Base-by-base conservation (phyloP, 2,329 filamentous ascomycete genomes). In the Pseudopyricularia cyperi region DNA sequence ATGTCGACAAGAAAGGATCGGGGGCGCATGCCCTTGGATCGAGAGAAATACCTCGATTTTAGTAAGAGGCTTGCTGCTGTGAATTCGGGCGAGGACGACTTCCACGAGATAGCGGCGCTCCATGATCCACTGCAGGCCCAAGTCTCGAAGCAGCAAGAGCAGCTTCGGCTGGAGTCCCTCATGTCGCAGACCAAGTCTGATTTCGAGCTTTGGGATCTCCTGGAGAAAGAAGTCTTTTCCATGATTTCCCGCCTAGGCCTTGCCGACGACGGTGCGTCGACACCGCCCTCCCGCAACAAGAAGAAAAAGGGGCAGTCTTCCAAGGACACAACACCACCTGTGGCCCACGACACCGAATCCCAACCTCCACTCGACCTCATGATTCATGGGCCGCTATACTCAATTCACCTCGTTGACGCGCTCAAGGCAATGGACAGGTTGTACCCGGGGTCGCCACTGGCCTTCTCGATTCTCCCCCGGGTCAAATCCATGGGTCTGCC, bases 401-500 rank as follows among this genome's bases (percentile, higher is more conserved):
- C 84, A 1, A 68, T 74, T 7, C 77, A 80, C 56, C 71, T 88
- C 6, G 68, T 79, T 37, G 67, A 72, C 37, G 81, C 75, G 1
- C 69, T 85, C 15, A 67, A 70, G 1, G 70, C 78, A 1, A 69
- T 88, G 3, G 75, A 81, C 57, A 68, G 66, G 2, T 68, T 71
- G 1, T 89, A 87, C 54, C 73, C 70, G 11, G 68, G 77, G 0
- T 89, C 85, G 1, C 70, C 74, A 0, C 70, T 85, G 1, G 71
- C 73, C 0, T 72, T 85, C 46, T 72, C 73, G 46, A 65, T 89
- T 26, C 70, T 90, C 1, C 83, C 85, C 0, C 75, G 77, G 7
- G 69, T 89, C 58, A 86, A 85, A 61, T 71, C 75, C 46, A 71
- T 87, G 0, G 85, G 86, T 2, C 73, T 85, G 1, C 76, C 79